phyloP scores from a whole-genome alignment of 345 rosid species.

The Trapa incisa region DNA sequence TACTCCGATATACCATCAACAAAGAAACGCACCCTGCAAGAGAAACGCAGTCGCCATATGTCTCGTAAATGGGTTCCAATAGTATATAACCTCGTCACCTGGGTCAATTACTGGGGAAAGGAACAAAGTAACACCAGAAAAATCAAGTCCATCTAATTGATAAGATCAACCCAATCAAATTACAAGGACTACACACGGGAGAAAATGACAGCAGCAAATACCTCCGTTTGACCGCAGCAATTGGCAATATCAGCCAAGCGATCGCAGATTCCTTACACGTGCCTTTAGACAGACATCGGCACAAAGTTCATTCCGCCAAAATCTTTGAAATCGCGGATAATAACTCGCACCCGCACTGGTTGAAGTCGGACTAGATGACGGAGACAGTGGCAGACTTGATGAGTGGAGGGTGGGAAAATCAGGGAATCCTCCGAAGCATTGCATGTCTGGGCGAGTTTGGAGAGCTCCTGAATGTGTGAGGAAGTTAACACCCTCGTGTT shows the following conservation, averaged over 20 bases:
- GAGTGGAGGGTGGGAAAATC: slow-evolving; percentile 43
- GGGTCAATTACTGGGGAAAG: slow-evolving; percentile 27
- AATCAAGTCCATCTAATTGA: not conserved
- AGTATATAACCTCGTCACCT: slow-evolving; percentile 47
- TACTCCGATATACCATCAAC: not conserved
- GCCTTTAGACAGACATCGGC: slow-evolving; percentile 17
- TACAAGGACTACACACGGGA: slow-evolving; percentile 21
- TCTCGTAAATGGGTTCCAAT: slow-evolving; percentile 48
- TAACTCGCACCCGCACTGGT: slow-evolving; percentile 36
- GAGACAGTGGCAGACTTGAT: slow-evolving; percentile 43
- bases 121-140: not conserved
- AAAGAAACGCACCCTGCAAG: slow-evolving; percentile 34
- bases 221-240: slow-evolving; percentile 63
- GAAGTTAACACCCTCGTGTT: slow-evolving; percentile 15
- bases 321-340: not conserved
- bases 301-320: not conserved
- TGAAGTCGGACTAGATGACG: slow-evolving; percentile 45
- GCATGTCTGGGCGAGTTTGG: slow-evolving; percentile 36
- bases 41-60: slow-evolving; percentile 35
- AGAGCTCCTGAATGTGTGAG: slow-evolving; percentile 44
- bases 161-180: not conserved
- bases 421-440: slow-evolving; percentile 49
- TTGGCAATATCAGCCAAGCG: slow-evolving; percentile 39
- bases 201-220: slow-evolving; percentile 46
- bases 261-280: slow-evolving; percentile 54